Evolutionary conservation across 202 grass and related monocot species (phyloP), one percentile per base, ranked within the genome.

Genomic region (Zizania palustris): DNA sequence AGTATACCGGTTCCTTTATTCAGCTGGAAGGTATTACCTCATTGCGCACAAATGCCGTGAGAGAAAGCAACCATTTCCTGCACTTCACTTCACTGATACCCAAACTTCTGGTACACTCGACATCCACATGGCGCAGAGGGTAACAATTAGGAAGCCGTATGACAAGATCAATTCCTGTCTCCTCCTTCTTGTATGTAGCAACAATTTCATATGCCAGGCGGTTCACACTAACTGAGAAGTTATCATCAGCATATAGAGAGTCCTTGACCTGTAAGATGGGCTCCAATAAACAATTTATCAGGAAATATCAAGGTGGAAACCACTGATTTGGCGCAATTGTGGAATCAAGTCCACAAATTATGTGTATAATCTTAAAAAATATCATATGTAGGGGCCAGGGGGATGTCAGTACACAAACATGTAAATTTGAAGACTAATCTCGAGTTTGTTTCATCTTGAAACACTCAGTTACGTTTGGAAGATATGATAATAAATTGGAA

Each of bases 161-260:
- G 4, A 95, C 87, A 75, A 98, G 95, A 74, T 98, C 95, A 73
- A 98, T 95, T 72, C 91, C 87, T 75, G 91, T 88, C 67, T 98
- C 95, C 76, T 95, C 95, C 83, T 97, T 97, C 89, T 98, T 98
- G 70, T 98, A 98, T 45, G 95, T 92, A 73, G 91, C 95, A 78
- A 94, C 84, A 46, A 98, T 95, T 72, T 98, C 95, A 40, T 86
- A 92, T 9, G 89, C 87, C 8, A 87, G 88, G 45, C 83, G 72
- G 76, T 91, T 98, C 19, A 98, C 85, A 14, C 57, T 92, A 45
- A 95, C 91, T 57, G 91, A 90, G 87, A 98, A 98, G 68, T 92
- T 95, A 16, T 98, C 95, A 85, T 95, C 91, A 49, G 85, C 83
- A 55, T 75, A 75, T 1, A 95, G 83, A 46, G 50, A 75, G 35